These are phyloP conservation scores for Rhizopogon vinicolor DNA, from an alignment of 768 basidiomycete species.

Conservation along the genomic window DNA sequence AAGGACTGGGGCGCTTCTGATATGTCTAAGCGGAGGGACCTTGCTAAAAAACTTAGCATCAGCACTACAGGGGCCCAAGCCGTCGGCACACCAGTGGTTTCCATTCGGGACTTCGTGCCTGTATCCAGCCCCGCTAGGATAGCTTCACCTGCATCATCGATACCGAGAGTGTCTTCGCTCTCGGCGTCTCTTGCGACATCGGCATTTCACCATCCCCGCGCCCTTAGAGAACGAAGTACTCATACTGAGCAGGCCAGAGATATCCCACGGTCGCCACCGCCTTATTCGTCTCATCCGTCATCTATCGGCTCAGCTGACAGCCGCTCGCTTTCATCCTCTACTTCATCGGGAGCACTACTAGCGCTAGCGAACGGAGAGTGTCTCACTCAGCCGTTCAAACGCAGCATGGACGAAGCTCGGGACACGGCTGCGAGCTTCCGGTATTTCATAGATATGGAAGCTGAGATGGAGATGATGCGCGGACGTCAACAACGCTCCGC, in stretches of 20 bases:
- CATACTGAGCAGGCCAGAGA: constrained; percentile 10
- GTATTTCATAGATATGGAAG: constrained; percentile 41
- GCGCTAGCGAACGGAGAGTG: constrained; percentile 21
- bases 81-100: constrained; percentile 30
- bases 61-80: constrained; percentile 17
- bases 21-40: constrained; percentile 16
- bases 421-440: constrained; percentile 45
- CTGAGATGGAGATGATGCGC: constrained; percentile 28
- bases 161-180: constrained; percentile 52
- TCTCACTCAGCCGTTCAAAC: constrained; percentile 32
- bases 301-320: constrained; percentile 23
- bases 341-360: constrained; percentile 14
- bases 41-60: constrained; percentile 14
- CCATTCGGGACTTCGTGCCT: constrained; percentile 56
- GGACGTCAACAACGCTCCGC: constrained; percentile 14
- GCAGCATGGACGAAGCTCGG: constrained; percentile 42
- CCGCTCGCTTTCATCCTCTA: constrained; percentile 11
- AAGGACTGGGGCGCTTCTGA: constrained; percentile 26
- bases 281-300: constrained; percentile 30
- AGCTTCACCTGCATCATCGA: constrained; percentile 31
- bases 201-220: constrained; percentile 49
- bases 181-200: constrained; percentile 67
- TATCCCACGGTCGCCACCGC: constrained; percentile 26
- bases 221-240: constrained; percentile 16
- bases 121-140: constrained; percentile 32